Evolutionary conservation across 495 filamentous ascomycete species (phyloP).

Genomic region (Trichocladium uniseriatum): DNA sequence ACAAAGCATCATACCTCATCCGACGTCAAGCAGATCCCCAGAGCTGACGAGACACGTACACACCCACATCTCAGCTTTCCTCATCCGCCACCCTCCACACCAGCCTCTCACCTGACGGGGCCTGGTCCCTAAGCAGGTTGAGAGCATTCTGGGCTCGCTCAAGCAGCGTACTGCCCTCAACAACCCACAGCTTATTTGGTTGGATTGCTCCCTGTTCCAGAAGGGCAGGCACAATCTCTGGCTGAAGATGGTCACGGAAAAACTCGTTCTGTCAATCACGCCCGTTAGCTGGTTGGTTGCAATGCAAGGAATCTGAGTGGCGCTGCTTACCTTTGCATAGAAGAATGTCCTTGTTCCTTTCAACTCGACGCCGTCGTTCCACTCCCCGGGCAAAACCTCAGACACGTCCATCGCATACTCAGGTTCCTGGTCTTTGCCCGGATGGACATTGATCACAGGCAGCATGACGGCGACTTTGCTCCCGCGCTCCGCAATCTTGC

Average conservation of each 20-base stretch:
- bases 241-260: slow-evolving; percentile 38
- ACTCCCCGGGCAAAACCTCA: slow-evolving; percentile 22
- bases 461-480: slow-evolving; percentile 43
- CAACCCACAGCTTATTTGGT: slow-evolving; percentile 38
- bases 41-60: neutral
- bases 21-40: no score
- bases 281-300: neutral
- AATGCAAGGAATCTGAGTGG: neutral
- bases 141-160: slow-evolving; percentile 42
- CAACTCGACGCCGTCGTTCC: slow-evolving; percentile 41
- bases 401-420: slow-evolving; percentile 38
- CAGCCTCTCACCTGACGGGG: slow-evolving; percentile 41
- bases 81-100: slow-evolving; percentile 37
- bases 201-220: slow-evolving; percentile 35
- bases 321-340: slow-evolving; percentile 34
- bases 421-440: slow-evolving; percentile 26
- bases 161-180: slow-evolving; percentile 40
- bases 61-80: neutral
- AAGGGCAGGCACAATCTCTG: slow-evolving; percentile 41
- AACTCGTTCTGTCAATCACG: slow-evolving; percentile 35
- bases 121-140: slow-evolving; percentile 31
- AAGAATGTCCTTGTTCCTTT: slow-evolving; percentile 41
- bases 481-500: slow-evolving; percentile 35
- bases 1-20: no score
- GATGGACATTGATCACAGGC: slow-evolving; percentile 41